phyloP scores from a whole-genome alignment of 2,329 filamentous ascomycete species.

The Chalara sp. region DNA sequence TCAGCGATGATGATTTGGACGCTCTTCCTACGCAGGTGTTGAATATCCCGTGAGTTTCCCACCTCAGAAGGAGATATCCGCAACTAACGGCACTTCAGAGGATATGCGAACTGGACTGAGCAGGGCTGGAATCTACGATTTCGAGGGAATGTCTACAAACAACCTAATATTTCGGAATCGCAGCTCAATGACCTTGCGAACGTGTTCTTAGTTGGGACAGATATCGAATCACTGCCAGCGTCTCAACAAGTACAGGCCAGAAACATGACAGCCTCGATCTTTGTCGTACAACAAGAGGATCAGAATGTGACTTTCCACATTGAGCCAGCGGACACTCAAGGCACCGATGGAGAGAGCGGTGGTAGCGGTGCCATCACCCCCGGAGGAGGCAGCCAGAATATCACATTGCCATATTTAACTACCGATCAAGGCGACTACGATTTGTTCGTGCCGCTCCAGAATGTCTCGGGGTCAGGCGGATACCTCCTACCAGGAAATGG shows the following conservation, averaged over 20 bases:
- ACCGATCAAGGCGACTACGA: slow-evolving; percentile 68
- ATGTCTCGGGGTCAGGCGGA: slow-evolving; percentile 44
- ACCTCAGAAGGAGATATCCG: not conserved
- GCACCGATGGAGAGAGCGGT: slow-evolving; percentile 37
- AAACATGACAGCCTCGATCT: slow-evolving; percentile 67
- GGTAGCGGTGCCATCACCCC: slow-evolving; percentile 44
- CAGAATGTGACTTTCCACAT: slow-evolving; percentile 58
- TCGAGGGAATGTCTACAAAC: slow-evolving; percentile 77
- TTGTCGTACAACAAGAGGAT: slow-evolving; percentile 65
- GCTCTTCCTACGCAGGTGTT: slow-evolving; percentile 63
- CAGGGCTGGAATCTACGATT: slow-evolving; percentile 70
- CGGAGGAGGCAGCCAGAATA: slow-evolving; percentile 53
- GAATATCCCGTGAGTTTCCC: slow-evolving; percentile 50
- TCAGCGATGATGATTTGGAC: slow-evolving; percentile 50
- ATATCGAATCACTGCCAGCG: slow-evolving; percentile 50
- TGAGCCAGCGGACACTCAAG: slow-evolving; percentile 49
- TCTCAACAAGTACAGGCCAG: slow-evolving; percentile 60
- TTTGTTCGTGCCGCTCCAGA: slow-evolving; percentile 57
- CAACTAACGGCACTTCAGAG: slow-evolving; percentile 26
- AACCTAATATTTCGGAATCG: slow-evolving; percentile 57
- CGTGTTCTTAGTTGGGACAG: slow-evolving; percentile 60
- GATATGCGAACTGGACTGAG: slow-evolving; percentile 73
- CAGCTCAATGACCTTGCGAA: slow-evolving; percentile 65
- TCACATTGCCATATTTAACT: slow-evolving; percentile 59
- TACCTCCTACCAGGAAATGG: slow-evolving; percentile 56